Evolutionary conservation across 139 green algal genomes (phyloP), one percentile per base, ranked within the genome.

Genomic region (Picochlorum sp.): DNA sequence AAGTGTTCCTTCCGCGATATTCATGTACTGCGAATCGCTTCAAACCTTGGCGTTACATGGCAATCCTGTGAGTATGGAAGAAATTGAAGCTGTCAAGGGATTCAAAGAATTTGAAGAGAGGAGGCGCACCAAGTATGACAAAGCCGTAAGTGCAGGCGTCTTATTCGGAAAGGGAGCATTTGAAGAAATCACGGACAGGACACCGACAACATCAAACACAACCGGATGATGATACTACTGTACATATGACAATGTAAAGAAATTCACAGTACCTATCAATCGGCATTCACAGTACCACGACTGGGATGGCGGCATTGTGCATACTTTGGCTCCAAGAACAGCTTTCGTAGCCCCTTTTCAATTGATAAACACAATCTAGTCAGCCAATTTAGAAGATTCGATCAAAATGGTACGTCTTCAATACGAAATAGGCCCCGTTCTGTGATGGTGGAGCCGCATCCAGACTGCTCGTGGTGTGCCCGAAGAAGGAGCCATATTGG

Each of bases 31-130:
- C 62, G 28, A 38, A 21, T 28, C 50, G 6, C 68, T 94, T 46
- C 79, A 90, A 20, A 91, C 85, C 6, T 68, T 94, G 15, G 73
- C 64, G 6, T 69, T 94, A 38, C 87, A 92, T 58, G 61, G 61
- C 38, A 90, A 88, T 61, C 79, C 84, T 24, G 78, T 94, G 62
- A 81, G 66, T 5, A 49, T 77, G 1, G 69, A 80, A 34, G 59
- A 62, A 30, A 56, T 81, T 44, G 41, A 74, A 65, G 68, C 56
- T 10, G 80, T 72, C 20, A 61, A 76, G 1, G 80, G 80, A 2
- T 85, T 65, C 47, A 20, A 69, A 8, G 73, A 73, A 3, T 89
- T 82, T 68, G 85, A 93, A 38, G 73, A 60, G 23, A 65, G 86
- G 21, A 69, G 86, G 2, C 66, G 75, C 41, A 52, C 15, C 32